Percentiles rank a stretch among this genome's conserved stretches.
These are phyloP conservation scores for Calonectria pauciramosa DNA, from an alignment of 2,329 filamentous ascomycete genomes.

Conservation along the genomic window DNA sequence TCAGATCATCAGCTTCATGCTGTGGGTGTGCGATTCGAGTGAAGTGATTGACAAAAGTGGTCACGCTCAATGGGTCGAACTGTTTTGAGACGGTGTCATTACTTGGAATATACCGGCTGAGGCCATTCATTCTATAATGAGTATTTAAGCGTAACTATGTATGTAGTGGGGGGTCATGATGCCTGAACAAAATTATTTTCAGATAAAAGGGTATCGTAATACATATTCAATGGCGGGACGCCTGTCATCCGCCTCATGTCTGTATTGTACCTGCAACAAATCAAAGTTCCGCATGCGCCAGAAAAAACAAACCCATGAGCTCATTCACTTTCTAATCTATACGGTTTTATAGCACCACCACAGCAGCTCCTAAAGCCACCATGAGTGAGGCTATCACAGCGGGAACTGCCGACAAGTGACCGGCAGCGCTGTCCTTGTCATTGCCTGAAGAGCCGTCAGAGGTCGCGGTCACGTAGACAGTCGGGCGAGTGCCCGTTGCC, in stretches of 20 bases:
- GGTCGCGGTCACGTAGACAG: slow-evolving; percentile 26
- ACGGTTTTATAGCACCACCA: slow-evolving; percentile 26
- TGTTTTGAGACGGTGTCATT: not conserved
- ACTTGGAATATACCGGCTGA: not conserved
- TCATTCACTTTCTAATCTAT: not conserved
- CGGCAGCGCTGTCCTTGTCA: slow-evolving; percentile 37
- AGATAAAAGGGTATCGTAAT: slow-evolving; percentile 28
- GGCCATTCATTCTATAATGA: not conserved
- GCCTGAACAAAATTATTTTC: slow-evolving; percentile 6
- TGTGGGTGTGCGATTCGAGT: not conserved
- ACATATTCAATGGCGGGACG: not conserved
- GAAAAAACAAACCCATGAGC: not conserved
- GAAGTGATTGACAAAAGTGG: not conserved
- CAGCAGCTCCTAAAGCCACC: slow-evolving; percentile 34
- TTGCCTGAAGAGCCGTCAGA: slow-evolving; percentile 38
- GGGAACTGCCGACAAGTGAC: slow-evolving; percentile 30
- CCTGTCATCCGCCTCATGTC: not conserved
- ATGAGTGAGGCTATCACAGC: slow-evolving; percentile 34
- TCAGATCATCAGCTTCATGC: not conserved
- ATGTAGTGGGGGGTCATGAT: not conserved
- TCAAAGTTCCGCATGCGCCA: not conserved
- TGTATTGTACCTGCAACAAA: not conserved
- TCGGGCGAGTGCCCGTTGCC: slow-evolving; percentile 22
- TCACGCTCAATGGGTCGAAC: too few relatives aligned
- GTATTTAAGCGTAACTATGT: not conserved